Evolutionary conservation across 1,139 yeast species (phyloP), one percentile per base, ranked within the genome.

Genomic region (Hansenula sp.): DNA sequence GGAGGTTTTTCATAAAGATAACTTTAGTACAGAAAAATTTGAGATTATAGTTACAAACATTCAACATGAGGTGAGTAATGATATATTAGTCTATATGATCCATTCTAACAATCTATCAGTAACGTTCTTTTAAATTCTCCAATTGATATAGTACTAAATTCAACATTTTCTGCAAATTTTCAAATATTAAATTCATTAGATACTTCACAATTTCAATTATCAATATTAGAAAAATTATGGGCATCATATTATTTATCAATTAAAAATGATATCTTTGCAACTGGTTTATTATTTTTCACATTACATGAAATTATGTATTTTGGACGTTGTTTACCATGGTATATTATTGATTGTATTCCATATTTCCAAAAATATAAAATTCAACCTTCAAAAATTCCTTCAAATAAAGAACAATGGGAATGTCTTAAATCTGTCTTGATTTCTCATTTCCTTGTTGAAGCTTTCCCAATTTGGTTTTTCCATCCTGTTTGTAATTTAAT

Each of bases 381-480:
- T 53, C 94, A 84, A 62, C 81, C 79, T 29, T 68, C 74, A 30
- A 82, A 82, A 57, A 60, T 81, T 36, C 94, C 94, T n/a, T 66
- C 80, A 34, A 69, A 73, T 47, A 66, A 69, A 52, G 94, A 86
- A 63, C 95, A 87, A 61, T 80, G 90, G 88, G 88, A 83, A 60
- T 87, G 96, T 59, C 71, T 85, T 50, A 80, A 79, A 59, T 68
- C 83, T 17, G 95, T 87, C 25, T 67, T 87, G 43, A 72, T 77
- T 37, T 81, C 88, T 25, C 96, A 87, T 62, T 75, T 84, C 54
- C 64, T 87, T 44, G 89, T 87, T 39, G 95, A 87, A 66, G 92
- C 89, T 3, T 69, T 87, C 44, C 95, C 95, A 37, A 87, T 87
- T 53, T 87, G 94, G 87, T 78, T 83, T 34, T 87, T 87, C 75